Evolutionary conservation across 345 rosid species (phyloP).

Genomic region (Limnanthes douglasii): DNA sequence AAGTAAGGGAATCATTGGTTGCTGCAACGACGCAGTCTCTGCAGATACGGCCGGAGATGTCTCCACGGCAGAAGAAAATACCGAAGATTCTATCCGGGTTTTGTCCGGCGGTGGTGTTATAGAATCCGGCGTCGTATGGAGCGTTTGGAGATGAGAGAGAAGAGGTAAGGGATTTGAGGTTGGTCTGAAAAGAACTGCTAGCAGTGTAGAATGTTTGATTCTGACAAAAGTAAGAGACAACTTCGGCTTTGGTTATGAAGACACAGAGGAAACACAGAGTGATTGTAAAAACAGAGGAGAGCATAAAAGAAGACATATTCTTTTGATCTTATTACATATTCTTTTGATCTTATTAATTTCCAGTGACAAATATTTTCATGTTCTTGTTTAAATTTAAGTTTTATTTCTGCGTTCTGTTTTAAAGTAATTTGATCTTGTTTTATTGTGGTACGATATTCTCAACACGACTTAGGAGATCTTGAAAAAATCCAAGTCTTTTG

Average conservation of each 20-base stretch:
- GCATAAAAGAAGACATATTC: slow-evolving; percentile 7
- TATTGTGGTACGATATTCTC: too few relatives aligned
- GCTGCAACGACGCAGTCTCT: slow-evolving; percentile 10
- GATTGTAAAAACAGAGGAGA: slow-evolving; percentile 9
- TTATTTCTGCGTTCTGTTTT: too few relatives aligned
- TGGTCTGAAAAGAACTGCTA: too few relatives aligned
- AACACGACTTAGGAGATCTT: too few relatives aligned
- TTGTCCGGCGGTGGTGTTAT: slow-evolving; percentile 8
- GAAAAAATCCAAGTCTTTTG: too few relatives aligned
- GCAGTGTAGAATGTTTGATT: too few relatives aligned
- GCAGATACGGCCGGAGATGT: slow-evolving; percentile 7
- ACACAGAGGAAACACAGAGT: slow-evolving; percentile 2
- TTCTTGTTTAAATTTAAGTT: too few relatives aligned
- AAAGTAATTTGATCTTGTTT: too few relatives aligned
- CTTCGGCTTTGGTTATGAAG: slow-evolving; percentile 13
- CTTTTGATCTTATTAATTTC: slow-evolving; percentile 5
- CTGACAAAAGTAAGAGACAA: slow-evolving; percentile 9
- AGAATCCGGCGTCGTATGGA: slow-evolving; percentile 5
- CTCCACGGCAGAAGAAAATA: slow-evolving; percentile 26
- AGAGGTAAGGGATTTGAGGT: slow-evolving; percentile 10
- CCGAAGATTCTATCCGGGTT: slow-evolving; percentile 5
- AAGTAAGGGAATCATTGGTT: not conserved
- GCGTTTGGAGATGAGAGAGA: slow-evolving; percentile 14
- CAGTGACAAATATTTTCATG: too few relatives aligned
- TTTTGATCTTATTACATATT: not conserved